phyloP scores from a whole-genome alignment of 2,329 filamentous ascomycete species.

The Ophiocordyceps camponoti-leonardi region DNA sequence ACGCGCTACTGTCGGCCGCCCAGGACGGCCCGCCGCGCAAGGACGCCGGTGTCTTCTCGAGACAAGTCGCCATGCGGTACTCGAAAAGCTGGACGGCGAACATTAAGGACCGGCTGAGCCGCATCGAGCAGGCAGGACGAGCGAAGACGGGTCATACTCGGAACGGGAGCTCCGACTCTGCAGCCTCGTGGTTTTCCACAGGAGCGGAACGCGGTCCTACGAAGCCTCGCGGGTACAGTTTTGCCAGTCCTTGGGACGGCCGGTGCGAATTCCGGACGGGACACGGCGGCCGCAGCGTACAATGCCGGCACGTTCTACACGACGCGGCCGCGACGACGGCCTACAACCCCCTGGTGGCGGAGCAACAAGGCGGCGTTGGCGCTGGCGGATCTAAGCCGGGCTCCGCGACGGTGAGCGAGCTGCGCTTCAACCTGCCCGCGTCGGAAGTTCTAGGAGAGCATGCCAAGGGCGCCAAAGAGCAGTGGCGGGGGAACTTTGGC shows the following conservation, averaged over 20 bases:
- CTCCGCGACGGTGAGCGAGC: slow-evolving; percentile 49
- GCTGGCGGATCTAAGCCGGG: slow-evolving; percentile 12
- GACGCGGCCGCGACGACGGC: slow-evolving; percentile 13
- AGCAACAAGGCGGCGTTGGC: slow-evolving; percentile 10
- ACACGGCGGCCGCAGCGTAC: slow-evolving; percentile 54
- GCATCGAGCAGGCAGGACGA: slow-evolving; percentile 11
- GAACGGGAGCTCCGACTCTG: slow-evolving; percentile 12
- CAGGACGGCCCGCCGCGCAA: slow-evolving; percentile 3
- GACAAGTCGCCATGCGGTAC: slow-evolving; percentile 42
- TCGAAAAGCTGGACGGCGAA: slow-evolving; percentile 29
- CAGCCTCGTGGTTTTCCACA: neutral
- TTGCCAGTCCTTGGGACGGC: slow-evolving; percentile 74
- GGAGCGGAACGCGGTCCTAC: slow-evolving; percentile 7
- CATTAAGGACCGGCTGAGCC: slow-evolving; percentile 26
- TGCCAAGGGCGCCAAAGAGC: slow-evolving; percentile 12
- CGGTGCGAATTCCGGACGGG: slow-evolving; percentile 74
- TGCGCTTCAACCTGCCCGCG: slow-evolving; percentile 75
- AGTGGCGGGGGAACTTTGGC: slow-evolving; percentile 24
- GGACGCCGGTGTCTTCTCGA: slow-evolving; percentile 23
- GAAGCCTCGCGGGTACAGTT: slow-evolving; percentile 53
- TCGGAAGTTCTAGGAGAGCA: slow-evolving; percentile 26
- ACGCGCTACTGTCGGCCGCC: slow-evolving; percentile 5
- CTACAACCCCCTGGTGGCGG: slow-evolving; percentile 27
- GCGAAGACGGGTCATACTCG: slow-evolving; percentile 11
- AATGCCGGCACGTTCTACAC: slow-evolving; percentile 56